Evolutionary conservation across 202 grass and related monocot genomes (phyloP).

Genomic region (Setaria italica): DNA sequence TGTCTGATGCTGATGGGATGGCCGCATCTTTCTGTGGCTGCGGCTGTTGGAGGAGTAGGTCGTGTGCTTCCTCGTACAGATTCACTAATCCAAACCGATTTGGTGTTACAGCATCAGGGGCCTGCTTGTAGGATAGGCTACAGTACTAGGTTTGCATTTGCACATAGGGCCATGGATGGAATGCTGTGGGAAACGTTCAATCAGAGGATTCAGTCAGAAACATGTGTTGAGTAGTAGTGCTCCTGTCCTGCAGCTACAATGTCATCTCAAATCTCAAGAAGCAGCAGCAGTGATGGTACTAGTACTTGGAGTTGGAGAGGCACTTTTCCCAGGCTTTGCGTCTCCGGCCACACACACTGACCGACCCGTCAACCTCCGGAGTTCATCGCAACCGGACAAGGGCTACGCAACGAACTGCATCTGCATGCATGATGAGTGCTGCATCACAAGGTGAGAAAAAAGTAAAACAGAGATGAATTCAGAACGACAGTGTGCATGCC

Average conservation of each 20-base stretch:
- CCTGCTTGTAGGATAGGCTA: neutral
- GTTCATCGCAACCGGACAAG: conserved; percentile 19
- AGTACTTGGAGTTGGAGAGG: neutral
- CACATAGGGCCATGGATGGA: neutral
- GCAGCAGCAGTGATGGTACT: neutral
- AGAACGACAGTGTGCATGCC: too few species aligned
- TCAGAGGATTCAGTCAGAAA: neutral
- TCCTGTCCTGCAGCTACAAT: neutral
- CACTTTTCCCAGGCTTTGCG: conserved; percentile 17
- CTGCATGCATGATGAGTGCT: neutral
- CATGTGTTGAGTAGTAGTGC: neutral
- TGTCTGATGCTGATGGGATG: neutral
- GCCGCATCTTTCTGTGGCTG: neutral
- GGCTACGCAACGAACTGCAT: conserved; percentile 1
- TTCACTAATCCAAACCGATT: neutral
- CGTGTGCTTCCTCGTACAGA: too few species aligned
- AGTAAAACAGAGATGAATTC: neutral
- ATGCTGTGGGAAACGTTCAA: neutral
- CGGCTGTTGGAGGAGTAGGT: neutral
- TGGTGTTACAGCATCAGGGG: neutral
- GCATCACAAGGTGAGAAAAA: neutral
- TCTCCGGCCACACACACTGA: neutral
- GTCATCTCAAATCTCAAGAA: neutral
- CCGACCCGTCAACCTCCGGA: conserved; percentile 26
- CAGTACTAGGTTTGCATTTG: neutral